These are phyloP conservation scores for Apostasia ramifera DNA, from an alignment of 106 monocot species.

Conservation along the genomic window DNA sequence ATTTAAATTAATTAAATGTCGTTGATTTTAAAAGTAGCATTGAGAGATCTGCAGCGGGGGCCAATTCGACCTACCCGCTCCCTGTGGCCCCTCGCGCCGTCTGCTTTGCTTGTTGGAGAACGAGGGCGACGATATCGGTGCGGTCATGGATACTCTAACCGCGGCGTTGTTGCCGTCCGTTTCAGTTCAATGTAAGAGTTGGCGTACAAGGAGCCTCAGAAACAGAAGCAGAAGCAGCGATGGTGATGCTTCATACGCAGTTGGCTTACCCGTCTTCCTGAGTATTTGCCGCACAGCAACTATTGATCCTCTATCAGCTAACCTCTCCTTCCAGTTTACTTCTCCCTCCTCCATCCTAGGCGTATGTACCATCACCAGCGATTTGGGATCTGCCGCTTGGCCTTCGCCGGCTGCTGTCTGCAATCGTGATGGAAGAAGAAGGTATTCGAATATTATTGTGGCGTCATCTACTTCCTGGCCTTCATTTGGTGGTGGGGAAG, in stretches of 20 bases:
- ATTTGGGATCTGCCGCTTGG: not conserved
- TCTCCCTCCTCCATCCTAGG: not conserved
- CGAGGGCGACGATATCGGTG: not conserved
- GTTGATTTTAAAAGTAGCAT: too few relatives aligned
- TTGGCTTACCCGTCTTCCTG: not conserved
- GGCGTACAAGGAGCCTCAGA: not conserved
- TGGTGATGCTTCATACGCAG: not conserved
- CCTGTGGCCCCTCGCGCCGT: too few relatives aligned
- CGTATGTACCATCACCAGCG: not conserved
- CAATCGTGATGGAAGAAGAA: not conserved
- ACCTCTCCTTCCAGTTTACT: not conserved
- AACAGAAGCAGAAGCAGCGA: not conserved
- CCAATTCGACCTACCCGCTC: too few relatives aligned
- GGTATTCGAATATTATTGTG: not conserved
- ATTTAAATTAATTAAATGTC: too few relatives aligned
- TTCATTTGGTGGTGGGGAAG: conserved; percentile 5
- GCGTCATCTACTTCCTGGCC: conserved; percentile 16
- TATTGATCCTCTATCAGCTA: not conserved
- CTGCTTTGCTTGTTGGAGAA: too few relatives aligned
- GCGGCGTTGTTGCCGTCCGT: not conserved
- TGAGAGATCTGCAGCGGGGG: too few relatives aligned
- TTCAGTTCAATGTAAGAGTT: not conserved
- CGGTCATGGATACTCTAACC: not conserved
- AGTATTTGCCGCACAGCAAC: not conserved
- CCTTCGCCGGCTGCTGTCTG: not conserved